Base-by-base conservation (phyloP, 495 filamentous ascomycete genomes). In the Xylaria venustula region DNA sequence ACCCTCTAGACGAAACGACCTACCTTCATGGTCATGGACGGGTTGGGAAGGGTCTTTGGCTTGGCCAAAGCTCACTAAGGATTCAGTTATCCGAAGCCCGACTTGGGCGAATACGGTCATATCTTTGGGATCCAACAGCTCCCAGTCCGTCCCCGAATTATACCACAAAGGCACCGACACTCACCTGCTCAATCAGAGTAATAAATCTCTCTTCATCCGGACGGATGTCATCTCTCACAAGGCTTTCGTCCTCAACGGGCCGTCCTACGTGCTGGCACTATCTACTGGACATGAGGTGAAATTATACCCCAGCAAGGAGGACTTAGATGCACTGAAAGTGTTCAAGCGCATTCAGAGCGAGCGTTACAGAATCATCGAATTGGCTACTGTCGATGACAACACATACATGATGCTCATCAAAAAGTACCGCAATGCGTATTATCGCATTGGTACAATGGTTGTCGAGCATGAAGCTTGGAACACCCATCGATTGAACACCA, bases 21-120 rank as follows among this genome's bases (percentile, higher is more conserved):
- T 69, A 15, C 67, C 67, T 37, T 69, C 67, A 15, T 69, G 67
- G 67, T 67, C 67, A 9, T 69, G 67, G 67, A 45, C 65, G 9
- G 67, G 67, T 3, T 69, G 67, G 67, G 44, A 50, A 23, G 63
- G 63, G 1, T 19, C 47, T 7, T 28, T 60, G 19, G 42, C 42
- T 51, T 61, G 54, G 54, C 54, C 54, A 12, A 15, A 8, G 20
- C 26, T 49, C 1, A 12, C 8, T 8, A 19, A 58, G 7, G 30
- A 25, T 40, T 37, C 44, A 4, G n/a, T 36, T 30, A 40, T 48
- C 42, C 22, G 22, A 19, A 22, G 22, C 3, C 1, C 44, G 8
- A 14, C 54, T 1, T 58, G 40, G 42, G 14, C 30, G 12, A 19
- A 34, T 15, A 58, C 54, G 9, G 5, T n/a, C 8, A 58, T 58